phyloP scores from a whole-genome alignment of 257 asterid genomes.

The Jacaranda mimosifolia region DNA sequence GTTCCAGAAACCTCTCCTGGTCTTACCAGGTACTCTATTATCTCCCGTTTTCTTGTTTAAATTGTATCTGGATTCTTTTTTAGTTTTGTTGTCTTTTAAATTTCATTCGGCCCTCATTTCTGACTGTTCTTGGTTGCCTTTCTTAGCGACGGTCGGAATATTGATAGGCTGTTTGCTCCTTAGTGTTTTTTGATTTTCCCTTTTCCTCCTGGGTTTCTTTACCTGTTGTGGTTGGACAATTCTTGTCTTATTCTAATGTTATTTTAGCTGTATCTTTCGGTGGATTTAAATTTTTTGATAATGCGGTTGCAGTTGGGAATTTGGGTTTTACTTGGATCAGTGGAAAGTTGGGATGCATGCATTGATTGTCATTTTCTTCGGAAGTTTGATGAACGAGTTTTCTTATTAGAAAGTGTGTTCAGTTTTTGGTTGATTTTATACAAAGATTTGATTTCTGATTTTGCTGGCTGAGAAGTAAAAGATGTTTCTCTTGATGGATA shows the following conservation, averaged over 20 bases:
- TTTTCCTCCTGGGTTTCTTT: neutral
- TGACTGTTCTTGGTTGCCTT: neutral
- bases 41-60: neutral
- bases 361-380: neutral
- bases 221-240: constrained; percentile 22
- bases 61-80: constrained; percentile 10
- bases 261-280: constrained; percentile 28
- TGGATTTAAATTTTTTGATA: neutral
- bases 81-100: neutral
- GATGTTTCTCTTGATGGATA: constrained; percentile 6
- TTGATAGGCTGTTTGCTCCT: constrained; percentile 7
- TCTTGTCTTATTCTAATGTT: neutral
- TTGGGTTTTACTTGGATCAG: constrained; percentile 29
- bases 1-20: constrained; percentile 73
- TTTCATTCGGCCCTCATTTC: constrained; percentile 1
- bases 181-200: neutral
- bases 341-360: constrained; percentile 26
- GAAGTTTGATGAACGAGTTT: neutral
- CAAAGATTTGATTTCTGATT: constrained; percentile 19
- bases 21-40: constrained; percentile 70
- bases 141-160: constrained; percentile 6
- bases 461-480: constrained; percentile 16
- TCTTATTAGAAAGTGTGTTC: neutral
- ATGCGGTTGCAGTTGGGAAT: constrained; percentile 33
- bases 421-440: neutral